A percentile compares a stretch with the other conserved stretches of the same genome.
phyloP scores from a whole-genome alignment of 1,284 basidiomycete genomes.

The Boletus nobilissimus region DNA sequence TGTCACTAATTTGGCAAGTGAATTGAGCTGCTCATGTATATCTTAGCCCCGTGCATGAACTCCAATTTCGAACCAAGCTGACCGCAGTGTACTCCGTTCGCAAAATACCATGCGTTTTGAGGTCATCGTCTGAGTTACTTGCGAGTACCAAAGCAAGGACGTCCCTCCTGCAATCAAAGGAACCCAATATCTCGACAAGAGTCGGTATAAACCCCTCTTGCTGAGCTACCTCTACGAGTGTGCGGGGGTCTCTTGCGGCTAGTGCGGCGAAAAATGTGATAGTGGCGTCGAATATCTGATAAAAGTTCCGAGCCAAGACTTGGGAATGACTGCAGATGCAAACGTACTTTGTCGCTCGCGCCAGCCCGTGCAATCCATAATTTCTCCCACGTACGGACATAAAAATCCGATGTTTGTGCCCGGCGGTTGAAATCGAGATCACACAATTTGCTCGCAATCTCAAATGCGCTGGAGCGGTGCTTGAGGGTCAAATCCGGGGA shows the following conservation, averaged over 20 bases:
- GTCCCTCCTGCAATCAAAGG: constrained; percentile 53
- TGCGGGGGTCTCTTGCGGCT: constrained; percentile 64
- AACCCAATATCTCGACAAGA: constrained; percentile 57
- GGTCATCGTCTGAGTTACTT: constrained; percentile 50
- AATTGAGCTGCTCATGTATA: constrained; percentile 51
- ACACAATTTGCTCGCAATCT: constrained; percentile 77
- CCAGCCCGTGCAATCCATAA: constrained; percentile 68
- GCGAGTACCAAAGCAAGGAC: constrained; percentile 49
- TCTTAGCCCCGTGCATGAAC: constrained; percentile 14
- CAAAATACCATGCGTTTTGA: constrained; percentile 59
- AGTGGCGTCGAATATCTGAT: constrained; percentile 55
- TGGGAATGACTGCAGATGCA: background rate
- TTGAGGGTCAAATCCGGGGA: constrained; percentile 4
- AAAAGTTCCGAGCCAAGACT: background rate
- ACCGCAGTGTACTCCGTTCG: constrained; percentile 43
- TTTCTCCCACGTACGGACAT: constrained; percentile 71
- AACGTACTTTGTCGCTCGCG: constrained; percentile 63
- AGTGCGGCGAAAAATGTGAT: constrained; percentile 67
- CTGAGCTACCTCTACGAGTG: constrained; percentile 62
- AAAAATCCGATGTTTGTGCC: constrained; percentile 78
- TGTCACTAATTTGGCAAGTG: constrained; percentile 58
- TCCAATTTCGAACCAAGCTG: constrained; percentile 15
- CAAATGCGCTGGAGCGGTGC: constrained; percentile 64
- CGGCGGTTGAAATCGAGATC: constrained; percentile 77
- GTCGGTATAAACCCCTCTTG: constrained; percentile 53